Evolutionary conservation across 2,329 filamentous ascomycete species (phyloP), one percentile per base, ranked within the genome.

Genomic region (Acrocalymma vagum): DNA sequence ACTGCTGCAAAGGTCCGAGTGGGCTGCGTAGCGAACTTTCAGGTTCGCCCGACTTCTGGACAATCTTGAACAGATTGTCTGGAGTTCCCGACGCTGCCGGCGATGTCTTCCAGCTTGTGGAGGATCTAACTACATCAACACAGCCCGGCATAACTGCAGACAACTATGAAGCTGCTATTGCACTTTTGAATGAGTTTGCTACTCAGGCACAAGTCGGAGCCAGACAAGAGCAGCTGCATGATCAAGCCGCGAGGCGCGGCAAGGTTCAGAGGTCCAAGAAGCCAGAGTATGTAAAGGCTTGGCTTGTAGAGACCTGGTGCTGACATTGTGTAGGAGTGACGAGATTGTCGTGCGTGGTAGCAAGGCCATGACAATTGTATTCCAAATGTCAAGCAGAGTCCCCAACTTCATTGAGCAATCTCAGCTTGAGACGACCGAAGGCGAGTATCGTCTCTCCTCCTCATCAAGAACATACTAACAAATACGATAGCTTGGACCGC

Each of bases 21-120:
- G 84, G 88, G 9, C 75, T 99, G 18, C 85, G 90, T 42, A 96
- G 89, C 55, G 93, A 97, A 72, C 88, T 97, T 55, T 95, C 95
- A 72, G 93, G 90, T 10, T 97, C 93, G 13, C 94, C 94, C 0
- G 94, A 99, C 63, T 97, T 99, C 69, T 99, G 94, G 94, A 87
- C 87, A 5, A 88, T 96, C 10, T 77, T 99, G 36, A 86, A 90
- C 47, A 82, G 84, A 21, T 75, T 99, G 13, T 84, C 89, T 30
- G 77, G 78, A 16, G 81, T 86, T 47, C 73, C 83, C 3, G 85
- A 89, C 37, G 86, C 87, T 17, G 88, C 90, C 2, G 78, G 85
- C 0, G 79, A 86, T 11, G 91, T 95, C 0, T 97, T 97, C 66
- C 84, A 87, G 38, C 88, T 97, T n/a, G 78, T 96, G 0, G 87